A percentile compares a stretch with the other conserved stretches of the same genome.
phyloP scores from a whole-genome alignment of 805 yeast genomes.

The Kuraishia molischiana region DNA sequence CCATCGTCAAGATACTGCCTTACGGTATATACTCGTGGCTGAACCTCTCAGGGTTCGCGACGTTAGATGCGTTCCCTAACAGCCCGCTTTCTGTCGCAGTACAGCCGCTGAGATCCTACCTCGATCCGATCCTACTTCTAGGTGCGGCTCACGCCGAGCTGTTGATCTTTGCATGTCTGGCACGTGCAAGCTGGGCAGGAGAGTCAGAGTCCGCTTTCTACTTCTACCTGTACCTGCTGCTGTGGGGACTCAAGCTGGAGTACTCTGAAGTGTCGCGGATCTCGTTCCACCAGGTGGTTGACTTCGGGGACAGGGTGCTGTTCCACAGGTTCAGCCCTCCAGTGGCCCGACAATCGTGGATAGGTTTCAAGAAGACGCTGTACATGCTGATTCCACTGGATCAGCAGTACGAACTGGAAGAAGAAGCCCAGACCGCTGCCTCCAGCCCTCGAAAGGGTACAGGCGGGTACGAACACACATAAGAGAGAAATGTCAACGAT shows the following conservation, averaged over 20 bases:
- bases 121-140: constrained; percentile 26
- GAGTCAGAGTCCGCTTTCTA: constrained; percentile 20
- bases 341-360: neutral
- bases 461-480: too few relatives aligned
- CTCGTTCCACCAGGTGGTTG: constrained; percentile 15
- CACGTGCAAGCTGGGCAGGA: constrained; percentile 15
- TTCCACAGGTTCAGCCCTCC: constrained; percentile 9
- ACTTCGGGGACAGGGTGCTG: constrained; percentile 12
- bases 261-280: constrained; percentile 23
- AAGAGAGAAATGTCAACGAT: too few relatives aligned
- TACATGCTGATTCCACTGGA: constrained; percentile 11
- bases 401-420: too few relatives aligned
- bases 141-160: constrained; percentile 28
- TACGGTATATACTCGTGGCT: constrained; percentile 30
- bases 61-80: constrained; percentile 22
- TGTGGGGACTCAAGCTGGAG: constrained; percentile 29
- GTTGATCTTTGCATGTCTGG: constrained; percentile 18
- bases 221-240: constrained; percentile 20
- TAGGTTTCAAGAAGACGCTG: neutral
- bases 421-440: too few relatives aligned
- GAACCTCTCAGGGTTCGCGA: constrained; percentile 23
- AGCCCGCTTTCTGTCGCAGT: constrained; percentile 21
- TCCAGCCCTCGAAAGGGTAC: too few relatives aligned
- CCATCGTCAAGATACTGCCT: constrained; percentile 26
- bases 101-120: constrained; percentile 24